A percentile compares a stretch with the other conserved stretches of the same genome.
phyloP scores from a whole-genome alignment of 371 early-diverging fungal species.

The Parasitella parasitica region DNA sequence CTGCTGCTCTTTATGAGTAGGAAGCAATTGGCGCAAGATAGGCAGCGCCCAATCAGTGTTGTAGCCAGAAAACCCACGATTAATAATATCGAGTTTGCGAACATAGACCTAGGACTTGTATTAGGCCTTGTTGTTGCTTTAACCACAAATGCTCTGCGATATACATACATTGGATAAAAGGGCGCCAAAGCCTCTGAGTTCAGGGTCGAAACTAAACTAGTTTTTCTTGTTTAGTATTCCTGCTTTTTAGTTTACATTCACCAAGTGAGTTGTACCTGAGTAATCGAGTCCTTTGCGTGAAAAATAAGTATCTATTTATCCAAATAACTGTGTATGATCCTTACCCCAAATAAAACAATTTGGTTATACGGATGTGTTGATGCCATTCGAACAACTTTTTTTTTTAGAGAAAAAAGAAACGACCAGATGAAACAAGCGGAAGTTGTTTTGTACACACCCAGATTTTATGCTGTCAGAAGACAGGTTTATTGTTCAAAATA shows the following conservation, averaged over 20 bases:
- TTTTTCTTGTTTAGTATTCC: not conserved
- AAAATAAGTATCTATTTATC: not conserved
- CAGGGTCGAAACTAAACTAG: slow-evolving; percentile 65
- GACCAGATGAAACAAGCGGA: not conserved
- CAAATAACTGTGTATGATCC: not conserved
- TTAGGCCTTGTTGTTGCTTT: not conserved
- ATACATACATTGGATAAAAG: slow-evolving; percentile 54
- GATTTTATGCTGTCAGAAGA: too few species aligned
- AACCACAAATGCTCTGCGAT: not conserved
- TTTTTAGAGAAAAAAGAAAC: not conserved
- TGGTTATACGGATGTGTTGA: slow-evolving; percentile 25
- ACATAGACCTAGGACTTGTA: slow-evolving; percentile 49
- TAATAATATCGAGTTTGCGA: slow-evolving; percentile 76
- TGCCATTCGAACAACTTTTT: not conserved
- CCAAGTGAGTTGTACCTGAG: slow-evolving; percentile 10
- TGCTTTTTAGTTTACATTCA: not conserved
- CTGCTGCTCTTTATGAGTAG: slow-evolving; percentile 35
- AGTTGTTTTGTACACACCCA: not conserved
- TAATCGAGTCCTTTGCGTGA: slow-evolving; percentile 18
- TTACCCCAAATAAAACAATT: slow-evolving; percentile 33
- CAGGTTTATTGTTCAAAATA: too few species aligned
- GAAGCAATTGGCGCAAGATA: slow-evolving; percentile 59
- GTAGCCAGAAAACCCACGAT: slow-evolving; percentile 81
- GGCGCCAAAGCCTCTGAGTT: slow-evolving; percentile 68
- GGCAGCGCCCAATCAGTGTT: slow-evolving; percentile 71